A percentile compares a stretch with the other conserved stretches of the same genome.
Evolutionary conservation across 192 early-diverging fungal genomes (phyloP).

Genomic region (Coemansia sp.): DNA sequence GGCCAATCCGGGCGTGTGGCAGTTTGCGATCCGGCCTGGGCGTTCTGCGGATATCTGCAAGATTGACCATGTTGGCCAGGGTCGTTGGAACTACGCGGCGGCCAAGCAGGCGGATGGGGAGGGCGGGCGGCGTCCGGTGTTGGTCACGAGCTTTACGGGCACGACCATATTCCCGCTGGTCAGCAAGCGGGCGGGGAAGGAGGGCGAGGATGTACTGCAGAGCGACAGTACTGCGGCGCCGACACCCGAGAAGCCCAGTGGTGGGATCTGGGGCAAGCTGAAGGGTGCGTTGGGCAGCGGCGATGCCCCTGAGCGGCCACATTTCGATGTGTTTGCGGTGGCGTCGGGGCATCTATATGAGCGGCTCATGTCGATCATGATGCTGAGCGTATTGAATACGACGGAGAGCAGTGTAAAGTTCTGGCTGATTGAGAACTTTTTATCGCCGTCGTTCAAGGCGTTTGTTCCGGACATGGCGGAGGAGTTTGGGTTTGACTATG

Average conservation of each 20-base stretch:
- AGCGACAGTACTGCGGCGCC: too few species aligned
- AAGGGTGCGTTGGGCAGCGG: conserved; percentile 12
- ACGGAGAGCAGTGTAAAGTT: conserved; percentile 92
- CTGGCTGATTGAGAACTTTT: conserved; percentile 97
- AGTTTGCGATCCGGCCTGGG: conserved; percentile 70
- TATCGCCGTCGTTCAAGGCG: conserved; percentile 92
- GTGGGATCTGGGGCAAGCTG: conserved; percentile 36
- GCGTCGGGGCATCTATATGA: conserved; percentile 98
- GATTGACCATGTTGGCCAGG: conserved; percentile 46
- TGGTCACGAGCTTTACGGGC: conserved; percentile 77
- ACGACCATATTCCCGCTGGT: conserved; percentile 74
- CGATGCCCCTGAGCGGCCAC: conserved; percentile 14
- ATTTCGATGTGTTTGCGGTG: conserved; percentile 96
- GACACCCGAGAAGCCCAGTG: background rate
- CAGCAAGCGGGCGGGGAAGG: conserved; percentile 73
- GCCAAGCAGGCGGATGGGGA: conserved; percentile 19
- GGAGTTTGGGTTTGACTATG: conserved; percentile 84
- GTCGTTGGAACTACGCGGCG: conserved; percentile 35
- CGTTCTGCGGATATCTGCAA: conserved; percentile 74
- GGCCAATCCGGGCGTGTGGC: conserved; percentile 87
- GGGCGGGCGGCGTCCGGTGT: conserved; percentile 43
- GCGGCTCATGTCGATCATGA: conserved; percentile 97
- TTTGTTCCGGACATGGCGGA: conserved; percentile 87
- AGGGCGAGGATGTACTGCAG: conserved; percentile 65
- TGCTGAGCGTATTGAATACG: conserved; percentile 79